These are phyloP conservation scores for Melanomma pulvis-pyrius DNA, from an alignment of 495 filamentous ascomycete species.

Conservation along the genomic window DNA sequence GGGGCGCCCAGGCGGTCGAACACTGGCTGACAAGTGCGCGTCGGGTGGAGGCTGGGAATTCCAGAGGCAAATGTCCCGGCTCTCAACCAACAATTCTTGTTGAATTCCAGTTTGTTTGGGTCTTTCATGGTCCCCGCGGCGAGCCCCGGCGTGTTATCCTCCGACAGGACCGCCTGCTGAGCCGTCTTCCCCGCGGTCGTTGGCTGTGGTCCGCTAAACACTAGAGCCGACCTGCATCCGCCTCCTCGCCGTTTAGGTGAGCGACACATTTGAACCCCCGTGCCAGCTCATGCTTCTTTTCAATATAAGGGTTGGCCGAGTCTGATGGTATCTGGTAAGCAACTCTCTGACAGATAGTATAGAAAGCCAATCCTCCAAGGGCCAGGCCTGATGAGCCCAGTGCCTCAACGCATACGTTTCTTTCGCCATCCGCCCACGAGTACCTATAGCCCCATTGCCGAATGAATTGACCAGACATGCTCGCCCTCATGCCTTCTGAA, in stretches of 20 bases:
- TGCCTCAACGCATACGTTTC: background rate
- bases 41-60: background rate
- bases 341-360: slow-evolving; percentile 15
- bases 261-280: slow-evolving; percentile 21
- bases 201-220: slow-evolving; percentile 28
- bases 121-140: slow-evolving; percentile 3
- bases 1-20: background rate
- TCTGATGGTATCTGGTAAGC: slow-evolving; percentile 3
- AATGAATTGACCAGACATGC: slow-evolving; percentile 20
- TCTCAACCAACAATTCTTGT: slow-evolving; percentile 7
- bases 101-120: background rate
- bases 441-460: background rate
- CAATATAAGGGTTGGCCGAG: slow-evolving; percentile 5
- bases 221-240: slow-evolving; percentile 25
- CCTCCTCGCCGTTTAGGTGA: slow-evolving; percentile 13
- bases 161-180: slow-evolving; percentile 13
- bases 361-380: slow-evolving; percentile 24
- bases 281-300: slow-evolving; percentile 22
- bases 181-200: slow-evolving; percentile 32
- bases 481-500: slow-evolving; percentile 35
- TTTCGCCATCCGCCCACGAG: background rate
- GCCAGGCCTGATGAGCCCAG: slow-evolving; percentile 15
- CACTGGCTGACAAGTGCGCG: background rate
- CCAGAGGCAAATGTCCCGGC: background rate
- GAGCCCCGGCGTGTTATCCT: slow-evolving; percentile 13